These are phyloP conservation scores for Fusarium penzigii DNA, from an alignment of 2,329 filamentous ascomycete species.

Conservation along the genomic window DNA sequence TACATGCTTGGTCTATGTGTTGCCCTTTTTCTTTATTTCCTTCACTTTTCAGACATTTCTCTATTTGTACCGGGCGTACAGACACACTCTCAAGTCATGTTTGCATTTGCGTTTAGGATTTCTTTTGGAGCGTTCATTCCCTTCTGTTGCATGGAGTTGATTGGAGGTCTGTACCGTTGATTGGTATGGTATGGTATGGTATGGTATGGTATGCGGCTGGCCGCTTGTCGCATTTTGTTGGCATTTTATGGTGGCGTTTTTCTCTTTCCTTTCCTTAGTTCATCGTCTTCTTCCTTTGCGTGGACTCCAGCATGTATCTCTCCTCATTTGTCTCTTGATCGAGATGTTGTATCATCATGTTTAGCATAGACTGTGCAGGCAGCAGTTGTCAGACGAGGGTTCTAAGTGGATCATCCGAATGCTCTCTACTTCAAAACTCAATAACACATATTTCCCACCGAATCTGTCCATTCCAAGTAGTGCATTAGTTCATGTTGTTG, in stretches of 20 bases:
- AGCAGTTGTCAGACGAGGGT: conserved; percentile 4
- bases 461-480: background rate
- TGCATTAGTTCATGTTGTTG: too few species aligned
- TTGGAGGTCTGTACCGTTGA: background rate
- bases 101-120: background rate
- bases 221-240: conserved; percentile 11
- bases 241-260: conserved; percentile 10
- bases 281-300: background rate
- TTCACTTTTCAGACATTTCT: background rate
- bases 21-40: conserved; percentile 5
- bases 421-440: background rate
- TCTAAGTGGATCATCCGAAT: conserved; percentile 17
- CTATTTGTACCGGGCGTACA: background rate
- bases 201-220: conserved; percentile 19
- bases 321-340: background rate
- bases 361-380: conserved; percentile 21
- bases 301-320: background rate
- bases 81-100: background rate
- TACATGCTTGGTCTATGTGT: background rate
- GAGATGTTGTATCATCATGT: conserved; percentile 18
- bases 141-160: background rate
- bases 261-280: conserved; percentile 3
- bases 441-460: background rate
- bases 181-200: conserved; percentile 4
- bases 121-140: conserved; percentile 6